Evolutionary conservation across 352 stramenopile species (phyloP).

Genomic region (Thalassiosira ordinaria): DNA sequence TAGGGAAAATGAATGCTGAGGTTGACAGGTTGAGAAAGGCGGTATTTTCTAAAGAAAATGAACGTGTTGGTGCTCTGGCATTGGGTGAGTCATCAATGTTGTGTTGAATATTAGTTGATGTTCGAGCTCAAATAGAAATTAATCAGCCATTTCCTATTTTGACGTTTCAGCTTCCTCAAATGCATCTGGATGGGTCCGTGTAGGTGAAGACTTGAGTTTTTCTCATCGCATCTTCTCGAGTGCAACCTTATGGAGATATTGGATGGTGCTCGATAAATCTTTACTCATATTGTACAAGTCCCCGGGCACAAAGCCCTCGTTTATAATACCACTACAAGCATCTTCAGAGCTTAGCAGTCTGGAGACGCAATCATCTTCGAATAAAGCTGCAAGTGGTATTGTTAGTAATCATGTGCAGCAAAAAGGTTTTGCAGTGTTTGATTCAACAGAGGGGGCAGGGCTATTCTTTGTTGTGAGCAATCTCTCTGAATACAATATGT

Average conservation of each 20-base stretch:
- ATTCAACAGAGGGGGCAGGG: conserved; percentile 52
- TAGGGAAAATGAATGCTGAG: conserved; percentile 47
- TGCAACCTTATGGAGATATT: conserved; percentile 75
- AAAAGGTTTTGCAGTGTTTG: conserved; percentile 72
- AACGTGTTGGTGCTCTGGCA: conserved; percentile 67
- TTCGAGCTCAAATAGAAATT: not conserved
- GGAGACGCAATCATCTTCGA: conserved; percentile 38
- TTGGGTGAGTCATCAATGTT: conserved; percentile 38
- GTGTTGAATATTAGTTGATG: conserved; percentile 5
- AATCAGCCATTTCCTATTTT: conserved; percentile 12
- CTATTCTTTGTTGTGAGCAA: conserved; percentile 63
- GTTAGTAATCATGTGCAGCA: conserved; percentile 50
- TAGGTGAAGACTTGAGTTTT: conserved; percentile 62
- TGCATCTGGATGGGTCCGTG: conserved; percentile 72
- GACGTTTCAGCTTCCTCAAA: conserved; percentile 37
- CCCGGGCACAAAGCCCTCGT: conserved; percentile 55
- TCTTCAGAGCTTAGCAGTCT: conserved; percentile 29
- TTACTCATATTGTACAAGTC: conserved; percentile 67
- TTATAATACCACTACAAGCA: conserved; percentile 26
- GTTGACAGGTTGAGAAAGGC: conserved; percentile 48
- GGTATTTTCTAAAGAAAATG: conserved; percentile 73
- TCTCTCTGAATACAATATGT: conserved; percentile 61
- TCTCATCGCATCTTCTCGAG: conserved; percentile 65
- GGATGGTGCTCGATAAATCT: conserved; percentile 66
- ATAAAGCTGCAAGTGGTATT: conserved; percentile 38